A percentile compares a stretch with the other conserved stretches of the same genome.
phyloP scores from a whole-genome alignment of 1,139 yeast genomes.

The Hemisphaericaspora lyxosophila region DNA sequence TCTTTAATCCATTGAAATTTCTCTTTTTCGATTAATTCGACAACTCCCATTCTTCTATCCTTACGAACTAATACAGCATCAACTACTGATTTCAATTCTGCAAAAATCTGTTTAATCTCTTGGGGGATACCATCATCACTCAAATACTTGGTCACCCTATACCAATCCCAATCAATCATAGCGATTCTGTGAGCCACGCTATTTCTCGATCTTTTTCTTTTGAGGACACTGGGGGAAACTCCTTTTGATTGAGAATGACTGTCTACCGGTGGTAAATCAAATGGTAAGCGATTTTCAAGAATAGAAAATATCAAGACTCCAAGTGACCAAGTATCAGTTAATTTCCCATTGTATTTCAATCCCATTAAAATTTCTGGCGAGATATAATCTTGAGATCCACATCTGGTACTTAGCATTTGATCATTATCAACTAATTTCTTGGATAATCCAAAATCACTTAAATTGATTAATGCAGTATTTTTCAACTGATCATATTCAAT shows the following conservation, averaged over 20 bases:
- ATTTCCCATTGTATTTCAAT: constrained; percentile 81
- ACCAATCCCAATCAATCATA: constrained; percentile 91
- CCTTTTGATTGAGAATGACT: constrained; percentile 26
- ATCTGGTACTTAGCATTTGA: constrained; percentile 75
- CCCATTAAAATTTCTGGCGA: constrained; percentile 93
- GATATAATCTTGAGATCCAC: constrained; percentile 95
- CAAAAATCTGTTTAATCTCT: constrained; percentile 25
- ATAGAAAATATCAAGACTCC: constrained; percentile 87
- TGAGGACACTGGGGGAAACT: constrained; percentile 46
- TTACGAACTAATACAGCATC: constrained; percentile 41
- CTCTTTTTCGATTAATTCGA: constrained; percentile 13
- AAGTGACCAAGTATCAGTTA: constrained; percentile 90
- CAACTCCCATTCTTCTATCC: constrained; percentile 28
- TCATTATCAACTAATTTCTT: constrained; percentile 57
- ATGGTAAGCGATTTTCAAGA: constrained; percentile 83
- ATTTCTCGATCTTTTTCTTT: constrained; percentile 52
- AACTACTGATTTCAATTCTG: constrained; percentile 29
- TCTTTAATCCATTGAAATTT: constrained; percentile 24
- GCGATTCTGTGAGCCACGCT: constrained; percentile 88
- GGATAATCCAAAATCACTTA: constrained; percentile 89
- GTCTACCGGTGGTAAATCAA: constrained; percentile 62
- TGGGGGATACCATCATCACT: constrained; percentile 15
- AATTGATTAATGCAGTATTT: constrained; percentile 44
- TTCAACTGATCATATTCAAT: constrained; percentile 6
- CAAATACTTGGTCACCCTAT: constrained; percentile 22